These are phyloP conservation scores for Xylariaceae sp. DNA, from an alignment of 2,329 filamentous ascomycete genomes.

Conservation along the genomic window DNA sequence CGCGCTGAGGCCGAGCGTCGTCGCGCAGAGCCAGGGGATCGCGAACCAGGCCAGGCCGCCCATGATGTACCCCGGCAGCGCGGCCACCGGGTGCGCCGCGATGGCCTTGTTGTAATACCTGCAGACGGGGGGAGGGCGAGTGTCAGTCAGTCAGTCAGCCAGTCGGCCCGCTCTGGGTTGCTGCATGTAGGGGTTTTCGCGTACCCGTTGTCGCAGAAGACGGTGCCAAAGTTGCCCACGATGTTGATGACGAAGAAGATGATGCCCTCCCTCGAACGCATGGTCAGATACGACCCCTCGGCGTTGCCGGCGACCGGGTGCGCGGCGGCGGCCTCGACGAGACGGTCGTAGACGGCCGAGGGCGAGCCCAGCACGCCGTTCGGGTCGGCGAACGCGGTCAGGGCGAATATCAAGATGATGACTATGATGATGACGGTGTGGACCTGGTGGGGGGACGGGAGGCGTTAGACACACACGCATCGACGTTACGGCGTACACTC, in stretches of 20 bases:
- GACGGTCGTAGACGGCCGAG: slow-evolving; percentile 64
- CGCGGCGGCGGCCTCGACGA: slow-evolving; percentile 55
- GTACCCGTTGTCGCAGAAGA: slow-evolving; percentile 43
- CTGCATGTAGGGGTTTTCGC: no score
- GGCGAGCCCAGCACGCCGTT: slow-evolving; percentile 61
- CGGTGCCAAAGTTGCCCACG: slow-evolving; percentile 72
- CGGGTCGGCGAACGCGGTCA: slow-evolving; percentile 70
- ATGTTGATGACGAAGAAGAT: slow-evolving; percentile 88
- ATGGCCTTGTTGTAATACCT: slow-evolving; percentile 91
- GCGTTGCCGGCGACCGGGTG: slow-evolving; percentile 75
- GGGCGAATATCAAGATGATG: slow-evolving; percentile 76
- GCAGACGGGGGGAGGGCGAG: no score
- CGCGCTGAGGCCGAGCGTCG: slow-evolving; percentile 75
- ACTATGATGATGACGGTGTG: slow-evolving; percentile 74
- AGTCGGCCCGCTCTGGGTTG: no score
- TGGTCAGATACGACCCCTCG: slow-evolving; percentile 77
- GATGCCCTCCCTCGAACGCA: slow-evolving; percentile 68
- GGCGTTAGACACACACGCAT: no score
- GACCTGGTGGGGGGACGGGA: no score
- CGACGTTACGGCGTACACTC: not conserved
- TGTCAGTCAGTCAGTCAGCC: no score
- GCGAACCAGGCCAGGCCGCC: slow-evolving; percentile 85
- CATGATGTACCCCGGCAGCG: slow-evolving; percentile 77
- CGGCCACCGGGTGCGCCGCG: slow-evolving; percentile 72
- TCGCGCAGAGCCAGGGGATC: slow-evolving; percentile 80